Evolutionary conservation across 306 rosid species (phyloP), one percentile per base, ranked within the genome.

Genomic region (Gastrolobium bilobum): DNA sequence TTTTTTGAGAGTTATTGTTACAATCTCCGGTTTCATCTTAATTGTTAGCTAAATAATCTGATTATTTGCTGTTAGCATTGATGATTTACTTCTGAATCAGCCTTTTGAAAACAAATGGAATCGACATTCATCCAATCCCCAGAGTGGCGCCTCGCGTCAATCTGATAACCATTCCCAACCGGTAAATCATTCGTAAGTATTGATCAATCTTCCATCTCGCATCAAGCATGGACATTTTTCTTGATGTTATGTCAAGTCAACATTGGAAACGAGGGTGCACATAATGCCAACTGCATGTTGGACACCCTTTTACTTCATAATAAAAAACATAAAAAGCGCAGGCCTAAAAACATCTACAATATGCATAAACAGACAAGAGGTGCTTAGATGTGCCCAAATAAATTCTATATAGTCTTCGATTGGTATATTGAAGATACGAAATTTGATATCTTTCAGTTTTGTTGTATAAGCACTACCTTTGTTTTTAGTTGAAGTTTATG

Each of bases 51-150:
- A 71, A 8, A 33, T 5, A 35, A 50, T 70, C 7, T 30, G 33
- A 53, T 47, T 14, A 48, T 65, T 53, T 61, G 26, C 13, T 26
- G 7, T 79, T 83, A 3, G 33, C 78, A 38, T 68, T 82, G 54
- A 82, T 51, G 34, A 64, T 75, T 82, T 86, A 15, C 78, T 68
- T 79, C 13, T 85, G 77, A 50, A 70, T 56, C 89, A 94, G 97
- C 90, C 93, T 61, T 88, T 89, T 52, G 89, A 92, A 56, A 94
- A 94, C 85, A 91, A 90, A 82, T 94, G 99, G 99, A 83, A 42
- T 81, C 97, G 97, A 43, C 52, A 83, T 57, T 81, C 91, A 50
- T 29, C 94, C 72, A 57, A 73, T 4, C 71, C 84, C 10, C 80
- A 84, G 51, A 68, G 15, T 46, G 79, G 70, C 46, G 59, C 79